phyloP scores from a whole-genome alignment of 2,329 filamentous ascomycete species.

The Leptographium radiaticola region DNA sequence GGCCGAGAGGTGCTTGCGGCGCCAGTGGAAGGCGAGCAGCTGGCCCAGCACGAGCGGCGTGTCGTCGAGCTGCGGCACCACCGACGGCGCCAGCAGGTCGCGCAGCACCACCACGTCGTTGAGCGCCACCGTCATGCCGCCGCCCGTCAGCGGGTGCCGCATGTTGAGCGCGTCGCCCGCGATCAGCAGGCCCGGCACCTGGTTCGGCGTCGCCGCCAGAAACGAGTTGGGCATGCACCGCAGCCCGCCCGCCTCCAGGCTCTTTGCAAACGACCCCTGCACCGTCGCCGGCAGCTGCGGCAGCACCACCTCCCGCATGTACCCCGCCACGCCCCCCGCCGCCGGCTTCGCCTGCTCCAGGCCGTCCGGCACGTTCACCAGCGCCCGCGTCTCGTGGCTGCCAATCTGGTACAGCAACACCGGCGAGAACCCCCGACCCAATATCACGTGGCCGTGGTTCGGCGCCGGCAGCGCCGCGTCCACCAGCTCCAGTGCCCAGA shows the following conservation, averaged over 20 bases:
- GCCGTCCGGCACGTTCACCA: conserved; percentile 76
- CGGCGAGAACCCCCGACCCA: conserved; percentile 55
- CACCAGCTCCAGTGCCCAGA: conserved; percentile 86
- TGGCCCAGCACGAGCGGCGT: conserved; percentile 50
- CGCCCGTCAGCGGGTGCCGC: conserved; percentile 95
- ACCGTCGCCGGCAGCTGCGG: conserved; percentile 62
- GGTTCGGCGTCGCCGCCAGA: conserved; percentile 48
- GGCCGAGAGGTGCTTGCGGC: conserved; percentile 64
- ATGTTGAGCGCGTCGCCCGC: conserved; percentile 95
- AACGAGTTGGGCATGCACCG: conserved; percentile 90
- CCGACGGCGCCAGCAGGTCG: conserved; percentile 55
- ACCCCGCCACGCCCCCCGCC: conserved; percentile 71
- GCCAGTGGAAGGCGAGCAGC: conserved; percentile 73
- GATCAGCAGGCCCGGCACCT: conserved; percentile 18
- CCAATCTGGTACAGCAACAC: conserved; percentile 95
- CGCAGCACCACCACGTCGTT: conserved; percentile 77
- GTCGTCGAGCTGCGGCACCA: conserved; percentile 58
- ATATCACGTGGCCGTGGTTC: conserved; percentile 75
- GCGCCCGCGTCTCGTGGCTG: conserved; percentile 78
- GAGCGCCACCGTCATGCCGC: conserved; percentile 95
- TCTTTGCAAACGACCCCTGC: conserved; percentile 59
- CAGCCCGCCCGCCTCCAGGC: conserved; percentile 57
- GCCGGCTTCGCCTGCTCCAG: conserved; percentile 59
- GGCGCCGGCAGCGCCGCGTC: conserved; percentile 68
- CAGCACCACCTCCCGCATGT: conserved; percentile 64